Conservation (phyloP, 805 yeast genomes). For the Maudiozyma barnettii region DNA sequence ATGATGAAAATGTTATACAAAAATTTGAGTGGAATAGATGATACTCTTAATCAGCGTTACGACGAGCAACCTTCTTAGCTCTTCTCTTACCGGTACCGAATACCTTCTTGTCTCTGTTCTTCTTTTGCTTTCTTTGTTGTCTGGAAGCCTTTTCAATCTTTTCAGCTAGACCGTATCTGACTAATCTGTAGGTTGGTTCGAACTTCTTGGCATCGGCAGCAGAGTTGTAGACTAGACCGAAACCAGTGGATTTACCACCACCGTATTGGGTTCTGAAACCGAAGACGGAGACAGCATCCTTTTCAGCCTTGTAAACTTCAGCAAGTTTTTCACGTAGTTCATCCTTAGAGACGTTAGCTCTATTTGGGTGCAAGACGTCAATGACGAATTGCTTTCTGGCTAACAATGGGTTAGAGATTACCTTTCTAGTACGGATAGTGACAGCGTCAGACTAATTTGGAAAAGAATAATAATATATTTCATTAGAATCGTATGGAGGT, state of each 20-base stretch:
- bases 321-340: conserved; percentile 94
- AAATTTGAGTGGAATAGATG: not conserved
- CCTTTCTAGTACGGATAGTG: conserved; percentile 98
- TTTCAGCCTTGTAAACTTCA: conserved; percentile 80
- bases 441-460: conserved; percentile 91
- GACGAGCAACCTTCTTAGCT: conserved; percentile 86
- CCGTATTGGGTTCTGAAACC: conserved; percentile 99
- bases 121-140: conserved; percentile 99
- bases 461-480: not conserved
- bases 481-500: too few species aligned
- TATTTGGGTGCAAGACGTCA: conserved; percentile 99
- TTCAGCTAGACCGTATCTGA: conserved; percentile 95
- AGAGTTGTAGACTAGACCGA: conserved; percentile 97
- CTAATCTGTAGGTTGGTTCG: conserved; percentile 98
- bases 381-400: conserved; percentile 99
- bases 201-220: conserved; percentile 95
- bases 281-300: conserved; percentile 92
- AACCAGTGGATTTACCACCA: conserved; percentile 99
- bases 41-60: conserved; percentile 64
- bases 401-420: conserved; percentile 97
- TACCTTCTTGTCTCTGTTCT: conserved; percentile 98
- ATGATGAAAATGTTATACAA: not conserved
- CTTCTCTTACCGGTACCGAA: conserved; percentile 95
- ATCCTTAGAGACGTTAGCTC: conserved; percentile 98
- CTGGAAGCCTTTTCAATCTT: conserved; percentile 96